Conservation (phyloP, 306 rosid species). For the Canavalia gladiata region DNA sequence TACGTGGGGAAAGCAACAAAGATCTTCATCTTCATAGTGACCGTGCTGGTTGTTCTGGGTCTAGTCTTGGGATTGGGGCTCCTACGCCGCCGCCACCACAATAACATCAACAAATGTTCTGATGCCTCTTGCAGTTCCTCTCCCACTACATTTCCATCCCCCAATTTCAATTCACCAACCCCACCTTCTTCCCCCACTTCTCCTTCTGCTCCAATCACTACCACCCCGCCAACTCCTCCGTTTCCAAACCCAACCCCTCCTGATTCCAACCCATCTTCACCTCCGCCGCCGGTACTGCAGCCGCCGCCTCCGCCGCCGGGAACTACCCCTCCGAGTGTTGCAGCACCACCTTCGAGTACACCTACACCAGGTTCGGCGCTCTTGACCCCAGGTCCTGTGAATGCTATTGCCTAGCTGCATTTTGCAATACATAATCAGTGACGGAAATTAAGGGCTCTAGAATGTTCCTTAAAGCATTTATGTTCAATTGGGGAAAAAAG, state of each 20-base stretch:
- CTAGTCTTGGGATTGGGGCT: slow-evolving; percentile 75
- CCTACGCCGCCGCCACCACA: slow-evolving; percentile 61
- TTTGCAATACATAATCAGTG: slow-evolving; percentile 29
- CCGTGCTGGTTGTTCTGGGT: slow-evolving; percentile 73
- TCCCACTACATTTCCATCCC: slow-evolving; percentile 58
- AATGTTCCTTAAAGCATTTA: slow-evolving; percentile 19
- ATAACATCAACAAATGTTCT: slow-evolving; percentile 64
- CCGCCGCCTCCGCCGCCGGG: slow-evolving; percentile 46
- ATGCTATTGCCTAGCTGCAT: slow-evolving; percentile 46
- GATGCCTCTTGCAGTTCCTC: slow-evolving; percentile 59
- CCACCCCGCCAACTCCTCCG: slow-evolving; percentile 26
- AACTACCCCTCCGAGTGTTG: slow-evolving; percentile 46
- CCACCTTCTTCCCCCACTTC: slow-evolving; percentile 59
- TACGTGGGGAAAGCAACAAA: slow-evolving; percentile 98
- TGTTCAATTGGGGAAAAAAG: neutral
- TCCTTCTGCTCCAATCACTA: slow-evolving; percentile 6
- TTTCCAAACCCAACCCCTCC: slow-evolving; percentile 52
- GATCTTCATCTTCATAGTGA: slow-evolving; percentile 97
- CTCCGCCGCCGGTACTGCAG: slow-evolving; percentile 42
- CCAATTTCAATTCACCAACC: slow-evolving; percentile 53
- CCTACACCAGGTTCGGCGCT: slow-evolving; percentile 65
- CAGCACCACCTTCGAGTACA: slow-evolving; percentile 61
- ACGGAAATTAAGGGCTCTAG: slow-evolving; percentile 28
- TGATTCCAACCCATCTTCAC: slow-evolving; percentile 21
- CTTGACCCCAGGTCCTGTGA: slow-evolving; percentile 66